Conservation (phyloP, 2,329 filamentous ascomycete genomes). For the Xylariaceae sp. region DNA sequence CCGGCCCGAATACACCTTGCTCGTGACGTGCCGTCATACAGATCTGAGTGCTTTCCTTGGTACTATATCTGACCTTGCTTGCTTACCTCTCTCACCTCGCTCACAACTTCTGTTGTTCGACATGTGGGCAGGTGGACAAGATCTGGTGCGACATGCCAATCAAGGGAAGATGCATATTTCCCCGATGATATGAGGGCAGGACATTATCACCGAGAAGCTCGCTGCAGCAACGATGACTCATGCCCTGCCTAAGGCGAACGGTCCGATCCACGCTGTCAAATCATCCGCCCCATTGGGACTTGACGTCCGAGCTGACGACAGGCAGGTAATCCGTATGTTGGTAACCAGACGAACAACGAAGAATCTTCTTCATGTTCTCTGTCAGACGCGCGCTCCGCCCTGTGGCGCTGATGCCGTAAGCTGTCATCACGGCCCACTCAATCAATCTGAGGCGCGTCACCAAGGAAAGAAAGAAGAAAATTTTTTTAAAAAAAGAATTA, state of each 20-base stretch:
- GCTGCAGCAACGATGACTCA: background rate
- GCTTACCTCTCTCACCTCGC: too few relatives aligned
- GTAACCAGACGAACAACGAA: too few relatives aligned
- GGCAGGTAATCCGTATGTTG: too few relatives aligned
- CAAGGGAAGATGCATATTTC: constrained; percentile 1
- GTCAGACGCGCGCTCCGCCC: too few relatives aligned
- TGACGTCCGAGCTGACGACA: background rate
- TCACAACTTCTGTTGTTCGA: background rate
- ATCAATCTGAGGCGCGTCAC: too few relatives aligned
- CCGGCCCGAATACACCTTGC: background rate
- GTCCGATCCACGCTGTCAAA: background rate
- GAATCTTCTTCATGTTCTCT: too few relatives aligned
- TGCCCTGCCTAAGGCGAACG: background rate
- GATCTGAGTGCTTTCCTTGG: background rate
- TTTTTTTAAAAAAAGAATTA: too few relatives aligned
- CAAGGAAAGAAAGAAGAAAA: too few relatives aligned
- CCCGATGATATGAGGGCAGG: constrained; percentile 2
- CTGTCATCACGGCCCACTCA: too few relatives aligned
- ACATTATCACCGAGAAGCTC: background rate
- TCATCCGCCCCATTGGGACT: background rate
- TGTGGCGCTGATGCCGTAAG: too few relatives aligned
- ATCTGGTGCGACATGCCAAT: constrained; percentile 6
- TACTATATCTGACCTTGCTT: too few relatives aligned
- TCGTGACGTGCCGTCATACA: background rate
- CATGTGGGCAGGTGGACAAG: background rate